Conservation (phyloP, 257 asterid species). For the Euphrasia confusa region DNA sequence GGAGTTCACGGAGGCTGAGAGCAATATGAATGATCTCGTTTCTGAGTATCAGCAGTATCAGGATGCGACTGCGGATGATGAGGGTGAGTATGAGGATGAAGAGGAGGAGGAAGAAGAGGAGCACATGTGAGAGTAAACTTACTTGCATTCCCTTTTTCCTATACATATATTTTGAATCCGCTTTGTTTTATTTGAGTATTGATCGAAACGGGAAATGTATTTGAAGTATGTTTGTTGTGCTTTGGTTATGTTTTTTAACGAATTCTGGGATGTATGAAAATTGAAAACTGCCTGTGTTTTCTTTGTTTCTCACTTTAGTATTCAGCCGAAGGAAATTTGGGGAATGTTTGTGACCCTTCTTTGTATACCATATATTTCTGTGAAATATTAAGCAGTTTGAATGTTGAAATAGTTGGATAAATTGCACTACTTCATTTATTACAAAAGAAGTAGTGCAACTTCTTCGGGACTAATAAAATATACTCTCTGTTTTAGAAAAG, state of each 20-base stretch:
- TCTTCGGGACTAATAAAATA: too few species aligned
- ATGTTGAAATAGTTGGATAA: too few species aligned
- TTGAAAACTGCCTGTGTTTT: conserved; percentile 18
- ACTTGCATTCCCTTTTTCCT: neutral
- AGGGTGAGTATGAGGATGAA: conserved; percentile 66
- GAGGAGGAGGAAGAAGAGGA: conserved; percentile 49
- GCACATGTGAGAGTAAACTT: conserved; percentile 13
- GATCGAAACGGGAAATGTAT: conserved; percentile 16
- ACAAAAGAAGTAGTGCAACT: too few species aligned
- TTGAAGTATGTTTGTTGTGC: conserved; percentile 19
- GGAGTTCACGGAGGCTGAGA: conserved; percentile 90
- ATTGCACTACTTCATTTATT: too few species aligned
- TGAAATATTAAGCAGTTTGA: too few species aligned
- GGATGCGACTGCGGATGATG: conserved; percentile 92
- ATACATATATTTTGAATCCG: neutral
- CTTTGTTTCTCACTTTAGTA: conserved; percentile 13
- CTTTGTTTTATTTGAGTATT: conserved; percentile 25
- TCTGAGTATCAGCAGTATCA: conserved; percentile 93
- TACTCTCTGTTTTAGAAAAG: too few species aligned
- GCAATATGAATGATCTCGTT: conserved; percentile 85
- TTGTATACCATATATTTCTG: neutral
- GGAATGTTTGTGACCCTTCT: neutral
- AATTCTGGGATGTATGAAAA: conserved; percentile 17
- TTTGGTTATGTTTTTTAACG: conserved; percentile 19
- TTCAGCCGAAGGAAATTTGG: too few species aligned